Conservation (phyloP, 2,329 filamentous ascomycete genomes). For the Paecilomyces variotii region DNA sequence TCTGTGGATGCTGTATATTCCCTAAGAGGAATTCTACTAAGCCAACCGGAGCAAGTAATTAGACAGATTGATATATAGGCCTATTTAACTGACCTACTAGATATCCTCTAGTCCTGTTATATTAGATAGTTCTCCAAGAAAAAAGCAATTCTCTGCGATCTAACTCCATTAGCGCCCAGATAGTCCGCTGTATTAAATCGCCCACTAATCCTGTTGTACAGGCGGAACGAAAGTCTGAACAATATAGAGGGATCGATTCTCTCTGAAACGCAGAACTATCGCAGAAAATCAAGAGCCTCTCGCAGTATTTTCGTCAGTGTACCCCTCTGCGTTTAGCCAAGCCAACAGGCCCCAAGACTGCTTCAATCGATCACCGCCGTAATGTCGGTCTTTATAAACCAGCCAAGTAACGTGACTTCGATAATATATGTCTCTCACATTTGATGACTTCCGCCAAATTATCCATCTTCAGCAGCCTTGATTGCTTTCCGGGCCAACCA, state of each 20-base stretch:
- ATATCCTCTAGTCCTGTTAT: too few species aligned
- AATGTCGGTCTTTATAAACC: neutral
- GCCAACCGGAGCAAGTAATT: too few species aligned
- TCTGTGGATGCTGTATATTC: too few species aligned
- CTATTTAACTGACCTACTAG: too few species aligned
- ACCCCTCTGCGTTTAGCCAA: neutral
- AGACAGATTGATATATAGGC: too few species aligned
- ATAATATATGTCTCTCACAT: neutral
- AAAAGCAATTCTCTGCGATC: neutral
- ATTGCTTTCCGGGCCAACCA: slow-evolving; percentile 25
- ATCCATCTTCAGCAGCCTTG: slow-evolving; percentile 9
- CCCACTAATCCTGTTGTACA: neutral
- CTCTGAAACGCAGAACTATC: neutral
- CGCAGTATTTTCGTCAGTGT: too few species aligned
- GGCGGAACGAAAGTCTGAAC: too few species aligned
- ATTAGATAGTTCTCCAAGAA: neutral
- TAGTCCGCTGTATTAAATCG: neutral
- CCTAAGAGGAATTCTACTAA: too few species aligned
- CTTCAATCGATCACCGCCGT: neutral
- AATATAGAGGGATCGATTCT: neutral
- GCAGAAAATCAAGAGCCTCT: neutral
- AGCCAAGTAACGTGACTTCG: neutral
- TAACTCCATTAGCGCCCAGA: neutral
- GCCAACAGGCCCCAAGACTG: neutral
- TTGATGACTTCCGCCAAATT: neutral